Evolutionary conservation across 768 basidiomycete genomes (phyloP).

Genomic region (Auriculariales sp.): DNA sequence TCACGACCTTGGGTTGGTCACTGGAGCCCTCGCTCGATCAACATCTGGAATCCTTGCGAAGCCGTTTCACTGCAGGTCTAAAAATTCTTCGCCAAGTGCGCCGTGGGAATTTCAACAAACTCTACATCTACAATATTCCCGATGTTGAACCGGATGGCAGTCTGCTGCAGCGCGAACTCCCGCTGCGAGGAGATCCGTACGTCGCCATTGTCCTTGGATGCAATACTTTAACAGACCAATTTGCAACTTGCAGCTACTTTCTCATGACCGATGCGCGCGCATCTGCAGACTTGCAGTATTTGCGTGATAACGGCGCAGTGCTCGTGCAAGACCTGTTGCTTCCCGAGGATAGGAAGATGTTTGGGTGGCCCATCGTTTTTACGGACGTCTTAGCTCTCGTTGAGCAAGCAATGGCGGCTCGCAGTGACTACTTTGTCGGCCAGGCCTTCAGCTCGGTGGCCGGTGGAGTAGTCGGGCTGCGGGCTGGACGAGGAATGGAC

Average conservation of each 20-base stretch:
- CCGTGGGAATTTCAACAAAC: not conserved
- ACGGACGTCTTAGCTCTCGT: constrained; percentile 12
- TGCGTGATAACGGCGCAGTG: constrained; percentile 9
- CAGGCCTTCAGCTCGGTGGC: not conserved
- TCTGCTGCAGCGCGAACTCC: constrained; percentile 3
- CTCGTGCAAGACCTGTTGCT: constrained; percentile 12
- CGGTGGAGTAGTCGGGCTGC: not conserved
- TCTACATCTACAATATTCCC: constrained; percentile 2
- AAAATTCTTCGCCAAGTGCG: not conserved
- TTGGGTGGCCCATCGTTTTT: constrained; percentile 11
- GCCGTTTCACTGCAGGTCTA: too few species aligned
- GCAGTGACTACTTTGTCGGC: not conserved
- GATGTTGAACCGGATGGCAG: constrained; percentile 5
- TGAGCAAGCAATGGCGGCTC: constrained; percentile 7
- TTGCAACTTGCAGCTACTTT: constrained; percentile 12
- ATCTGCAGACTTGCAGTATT: constrained; percentile 6
- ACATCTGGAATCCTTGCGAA: too few species aligned
- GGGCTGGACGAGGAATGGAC: not conserved
- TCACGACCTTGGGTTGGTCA: too few species aligned
- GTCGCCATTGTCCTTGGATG: not conserved
- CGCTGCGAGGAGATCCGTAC: constrained; percentile 7
- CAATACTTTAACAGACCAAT: too few species aligned
- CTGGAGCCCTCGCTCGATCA: too few species aligned
- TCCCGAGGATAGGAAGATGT: constrained; percentile 9
- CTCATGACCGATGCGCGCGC: constrained; percentile 15